Conservation (phyloP, 805 yeast genomes). For the Metschnikowia corniflorae region DNA sequence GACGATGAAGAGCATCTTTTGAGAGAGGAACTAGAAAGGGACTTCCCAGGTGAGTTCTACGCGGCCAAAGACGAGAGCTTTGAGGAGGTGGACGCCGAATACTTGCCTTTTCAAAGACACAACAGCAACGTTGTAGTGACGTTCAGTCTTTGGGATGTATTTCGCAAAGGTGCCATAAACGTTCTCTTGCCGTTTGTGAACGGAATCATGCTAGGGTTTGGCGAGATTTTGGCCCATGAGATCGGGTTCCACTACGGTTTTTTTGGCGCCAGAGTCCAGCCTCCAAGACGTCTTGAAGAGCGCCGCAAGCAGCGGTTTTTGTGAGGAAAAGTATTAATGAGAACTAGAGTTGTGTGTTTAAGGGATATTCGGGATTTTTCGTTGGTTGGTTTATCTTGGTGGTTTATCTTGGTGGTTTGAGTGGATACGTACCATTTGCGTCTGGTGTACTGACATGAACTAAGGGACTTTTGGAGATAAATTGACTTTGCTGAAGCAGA, state of each 20-base stretch:
- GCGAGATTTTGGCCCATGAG: slow-evolving; percentile 92
- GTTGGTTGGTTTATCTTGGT: too few species aligned
- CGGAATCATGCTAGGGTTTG: slow-evolving; percentile 94
- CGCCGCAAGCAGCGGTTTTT: slow-evolving; percentile 18
- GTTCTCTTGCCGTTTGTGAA: slow-evolving; percentile 82
- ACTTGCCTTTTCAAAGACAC: slow-evolving; percentile 4
- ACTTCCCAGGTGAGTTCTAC: neutral
- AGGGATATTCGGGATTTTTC: too few species aligned
- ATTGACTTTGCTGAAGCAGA: too few species aligned
- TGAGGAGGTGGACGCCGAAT: slow-evolving; percentile 5
- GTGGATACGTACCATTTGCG: too few species aligned
- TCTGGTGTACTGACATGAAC: too few species aligned
- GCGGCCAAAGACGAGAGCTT: neutral
- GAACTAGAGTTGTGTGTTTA: too few species aligned
- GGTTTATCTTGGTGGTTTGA: too few species aligned
- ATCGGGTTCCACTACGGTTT: slow-evolving; percentile 77
- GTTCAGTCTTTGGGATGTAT: slow-evolving; percentile 35
- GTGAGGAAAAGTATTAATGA: too few species aligned
- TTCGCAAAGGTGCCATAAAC: slow-evolving; percentile 63
- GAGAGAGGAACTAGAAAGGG: slow-evolving; percentile 3
- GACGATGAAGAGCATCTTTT: slow-evolving; percentile 11
- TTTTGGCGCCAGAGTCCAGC: slow-evolving; percentile 63
- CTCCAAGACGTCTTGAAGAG: slow-evolving; percentile 29
- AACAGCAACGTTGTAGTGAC: slow-evolving; percentile 6
- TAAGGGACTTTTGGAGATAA: too few species aligned